Conservation (phyloP, 768 basidiomycete genomes). For the Cantharellus cinnabarinus region DNA sequence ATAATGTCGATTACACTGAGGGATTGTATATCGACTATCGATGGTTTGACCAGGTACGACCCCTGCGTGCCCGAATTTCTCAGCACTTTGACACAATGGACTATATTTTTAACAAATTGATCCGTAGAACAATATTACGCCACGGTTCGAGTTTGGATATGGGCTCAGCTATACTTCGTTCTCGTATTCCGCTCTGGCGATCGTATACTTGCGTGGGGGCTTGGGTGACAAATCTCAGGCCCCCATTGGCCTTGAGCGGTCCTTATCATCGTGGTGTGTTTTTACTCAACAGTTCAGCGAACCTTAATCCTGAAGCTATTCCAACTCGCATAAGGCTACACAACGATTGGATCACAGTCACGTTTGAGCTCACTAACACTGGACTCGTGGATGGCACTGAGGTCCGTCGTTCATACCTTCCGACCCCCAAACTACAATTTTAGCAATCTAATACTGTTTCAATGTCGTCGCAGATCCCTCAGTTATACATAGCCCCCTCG, state of each 20-base stretch:
- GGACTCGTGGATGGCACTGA: conserved; percentile 10
- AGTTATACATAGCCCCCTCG: conserved; percentile 35
- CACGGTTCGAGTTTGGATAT: conserved; percentile 31
- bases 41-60: conserved; percentile 28
- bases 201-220: conserved; percentile 20
- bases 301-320: conserved; percentile 9
- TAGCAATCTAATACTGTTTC: not conserved
- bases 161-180: conserved; percentile 39
- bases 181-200: conserved; percentile 28
- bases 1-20: conserved; percentile 53
- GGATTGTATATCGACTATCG: conserved; percentile 38
- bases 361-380: conserved; percentile 10
- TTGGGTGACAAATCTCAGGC: no score
- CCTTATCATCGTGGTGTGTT: no score
- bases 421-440: not conserved
- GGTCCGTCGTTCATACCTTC: conserved; percentile 7
- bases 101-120: not conserved
- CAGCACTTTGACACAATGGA: not conserved
- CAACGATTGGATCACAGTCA: conserved; percentile 1
- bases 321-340: conserved; percentile 6
- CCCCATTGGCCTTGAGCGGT: no score
- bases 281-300: no score
- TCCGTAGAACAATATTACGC: conserved; percentile 19
- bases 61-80: not conserved
- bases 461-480: conserved; percentile 24